These are phyloP conservation scores for Mediolabrus comicus DNA, from an alignment of 108 stramenopile species.

Conservation along the genomic window DNA sequence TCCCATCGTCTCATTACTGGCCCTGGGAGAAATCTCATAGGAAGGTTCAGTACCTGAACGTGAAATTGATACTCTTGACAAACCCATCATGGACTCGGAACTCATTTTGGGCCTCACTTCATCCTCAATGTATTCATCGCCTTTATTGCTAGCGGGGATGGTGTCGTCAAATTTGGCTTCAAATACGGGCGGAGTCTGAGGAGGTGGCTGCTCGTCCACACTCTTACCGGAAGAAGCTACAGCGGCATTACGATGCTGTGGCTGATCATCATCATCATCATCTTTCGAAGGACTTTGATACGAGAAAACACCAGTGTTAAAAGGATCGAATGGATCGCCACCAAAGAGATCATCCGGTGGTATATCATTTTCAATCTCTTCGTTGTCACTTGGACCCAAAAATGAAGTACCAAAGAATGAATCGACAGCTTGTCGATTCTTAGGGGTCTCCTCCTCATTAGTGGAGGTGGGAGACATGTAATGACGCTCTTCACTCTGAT, in stretches of 20 bases:
- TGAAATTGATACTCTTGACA: neutral
- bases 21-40: neutral
- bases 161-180: neutral
- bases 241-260: no score
- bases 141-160: neutral
- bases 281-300: neutral
- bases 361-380: neutral
- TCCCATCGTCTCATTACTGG: conserved; percentile 1
- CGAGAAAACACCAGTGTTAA: conserved; percentile 1
- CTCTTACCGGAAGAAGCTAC: neutral
- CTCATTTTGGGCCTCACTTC: neutral
- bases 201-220: neutral
- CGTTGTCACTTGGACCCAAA: neutral
- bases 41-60: neutral
- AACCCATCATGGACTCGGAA: neutral
- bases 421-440: neutral
- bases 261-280: neutral
- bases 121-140: neutral
- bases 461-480: neutral
- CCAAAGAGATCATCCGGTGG: conserved; percentile 14
- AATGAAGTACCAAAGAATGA: conserved; percentile 10
- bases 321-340: conserved; percentile 36
- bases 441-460: neutral
- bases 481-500: neutral
- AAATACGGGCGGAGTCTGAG: neutral